Evolutionary conservation across 1,284 basidiomycete species (phyloP).

Genomic region (Pseudozyma sp.): DNA sequence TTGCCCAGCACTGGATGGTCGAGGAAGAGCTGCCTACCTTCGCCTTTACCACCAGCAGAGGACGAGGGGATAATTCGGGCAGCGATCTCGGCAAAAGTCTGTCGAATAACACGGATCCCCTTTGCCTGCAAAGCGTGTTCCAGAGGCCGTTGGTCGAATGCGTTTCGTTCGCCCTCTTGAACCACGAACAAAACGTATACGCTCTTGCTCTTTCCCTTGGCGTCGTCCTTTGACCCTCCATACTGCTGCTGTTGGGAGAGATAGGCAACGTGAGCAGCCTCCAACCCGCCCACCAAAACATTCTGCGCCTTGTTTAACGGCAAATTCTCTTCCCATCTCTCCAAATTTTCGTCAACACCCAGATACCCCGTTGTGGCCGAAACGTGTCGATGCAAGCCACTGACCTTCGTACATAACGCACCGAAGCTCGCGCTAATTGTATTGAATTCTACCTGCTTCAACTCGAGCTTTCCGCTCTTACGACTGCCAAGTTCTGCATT

Average conservation of each 20-base stretch:
- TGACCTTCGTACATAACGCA: slow-evolving; percentile 79
- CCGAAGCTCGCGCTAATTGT: slow-evolving; percentile 95
- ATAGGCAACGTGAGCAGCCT: slow-evolving; percentile 83
- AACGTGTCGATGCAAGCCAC: slow-evolving; percentile 76
- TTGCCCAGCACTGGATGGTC: slow-evolving; percentile 31
- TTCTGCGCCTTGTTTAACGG: slow-evolving; percentile 81
- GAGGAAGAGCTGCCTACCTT: slow-evolving; percentile 8
- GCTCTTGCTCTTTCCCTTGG: background rate
- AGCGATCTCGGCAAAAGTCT: slow-evolving; percentile 53
- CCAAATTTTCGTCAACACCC: slow-evolving; percentile 75
- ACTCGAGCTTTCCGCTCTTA: slow-evolving; percentile 68
- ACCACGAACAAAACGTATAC: slow-evolving; percentile 83
- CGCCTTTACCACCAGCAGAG: background rate
- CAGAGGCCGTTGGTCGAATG: slow-evolving; percentile 91
- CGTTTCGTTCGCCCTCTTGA: slow-evolving; percentile 89
- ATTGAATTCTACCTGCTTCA: slow-evolving; percentile 99
- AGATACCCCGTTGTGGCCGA: slow-evolving; percentile 27
- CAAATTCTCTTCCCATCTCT: slow-evolving; percentile 73
- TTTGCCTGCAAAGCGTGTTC: slow-evolving; percentile 84
- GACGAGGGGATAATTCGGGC: slow-evolving; percentile 8
- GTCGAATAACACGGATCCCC: slow-evolving; percentile 50
- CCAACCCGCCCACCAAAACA: slow-evolving; percentile 81
- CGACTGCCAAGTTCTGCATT: slow-evolving; percentile 17
- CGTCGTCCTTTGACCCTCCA: too few species aligned
- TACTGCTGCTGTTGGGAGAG: slow-evolving; percentile 60